Percentiles rank a stretch among this genome's conserved stretches.
Evolutionary conservation across 495 filamentous ascomycete genomes (phyloP).

Genomic region (Peziza echinospora): DNA sequence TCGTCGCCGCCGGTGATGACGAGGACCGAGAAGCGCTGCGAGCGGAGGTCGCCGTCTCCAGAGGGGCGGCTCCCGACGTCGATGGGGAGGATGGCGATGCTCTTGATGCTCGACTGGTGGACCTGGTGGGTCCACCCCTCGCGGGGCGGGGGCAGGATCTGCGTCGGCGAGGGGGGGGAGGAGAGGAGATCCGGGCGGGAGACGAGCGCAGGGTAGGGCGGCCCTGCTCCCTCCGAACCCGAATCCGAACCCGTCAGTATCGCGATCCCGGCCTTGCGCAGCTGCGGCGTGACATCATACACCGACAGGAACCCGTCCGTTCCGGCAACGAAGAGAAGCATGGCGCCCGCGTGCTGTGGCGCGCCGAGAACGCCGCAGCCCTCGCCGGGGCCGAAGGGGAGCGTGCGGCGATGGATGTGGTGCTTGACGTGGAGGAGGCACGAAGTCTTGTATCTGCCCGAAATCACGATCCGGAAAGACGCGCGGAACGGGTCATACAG

Average conservation of each 20-base stretch:
- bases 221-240: slow-evolving; percentile 27
- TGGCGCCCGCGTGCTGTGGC: slow-evolving; percentile 6
- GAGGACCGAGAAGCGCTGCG: neutral
- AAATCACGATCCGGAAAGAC: slow-evolving; percentile 33
- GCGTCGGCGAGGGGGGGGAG: slow-evolving; percentile 2
- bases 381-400: too few relatives aligned
- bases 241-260: slow-evolving; percentile 19
- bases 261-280: slow-evolving; percentile 19
- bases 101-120: slow-evolving; percentile 60
- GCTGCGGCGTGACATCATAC: slow-evolving; percentile 27
- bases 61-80: slow-evolving; percentile 3
- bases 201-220: slow-evolving; percentile 21
- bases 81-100: slow-evolving; percentile 22
- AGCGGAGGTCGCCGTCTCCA: neutral
- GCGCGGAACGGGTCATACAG: slow-evolving; percentile 27
- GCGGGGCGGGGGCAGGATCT: neutral
- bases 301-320: slow-evolving; percentile 40
- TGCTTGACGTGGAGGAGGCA: slow-evolving; percentile 26
- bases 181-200: neutral
- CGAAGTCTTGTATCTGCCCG: slow-evolving; percentile 47
- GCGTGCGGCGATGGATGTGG: slow-evolving; percentile 41
- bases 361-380: too few relatives aligned
- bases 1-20: neutral
- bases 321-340: slow-evolving; percentile 33
- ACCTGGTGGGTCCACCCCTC: slow-evolving; percentile 22